These are phyloP conservation scores for Mycena chlorophos DNA, from an alignment of 768 basidiomycete genomes.

Conservation along the genomic window DNA sequence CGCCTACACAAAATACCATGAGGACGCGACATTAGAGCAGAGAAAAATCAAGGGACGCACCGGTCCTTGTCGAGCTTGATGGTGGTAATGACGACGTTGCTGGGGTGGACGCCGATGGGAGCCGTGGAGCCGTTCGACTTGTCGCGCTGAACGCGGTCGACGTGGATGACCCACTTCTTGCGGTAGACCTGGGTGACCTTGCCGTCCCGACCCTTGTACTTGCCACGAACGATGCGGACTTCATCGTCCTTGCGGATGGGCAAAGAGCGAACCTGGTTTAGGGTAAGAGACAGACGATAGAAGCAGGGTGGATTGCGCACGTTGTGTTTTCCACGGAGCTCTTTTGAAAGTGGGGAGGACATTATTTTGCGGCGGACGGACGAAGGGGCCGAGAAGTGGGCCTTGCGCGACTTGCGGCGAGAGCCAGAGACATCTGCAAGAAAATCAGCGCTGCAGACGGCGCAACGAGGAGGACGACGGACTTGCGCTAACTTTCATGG, in stretches of 20 bases:
- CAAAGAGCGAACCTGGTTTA: constrained; percentile 75
- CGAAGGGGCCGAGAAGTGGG: constrained; percentile 94
- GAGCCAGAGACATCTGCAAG: constrained; percentile 81
- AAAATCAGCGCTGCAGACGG: constrained; percentile 23
- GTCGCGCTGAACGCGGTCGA: constrained; percentile 96
- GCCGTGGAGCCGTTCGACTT: constrained; percentile 95
- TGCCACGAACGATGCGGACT: constrained; percentile 93
- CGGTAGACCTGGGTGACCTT: constrained; percentile 98
- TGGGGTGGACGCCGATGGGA: constrained; percentile 94
- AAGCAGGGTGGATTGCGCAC: constrained; percentile 47
- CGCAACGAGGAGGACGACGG: constrained; percentile 57
- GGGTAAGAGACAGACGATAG: constrained; percentile 2
- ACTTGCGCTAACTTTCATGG: constrained; percentile 53
- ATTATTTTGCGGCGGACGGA: constrained; percentile 96
- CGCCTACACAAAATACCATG: constrained; percentile 43
- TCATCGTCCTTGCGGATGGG: constrained; percentile 98
- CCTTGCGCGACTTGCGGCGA: constrained; percentile 97
- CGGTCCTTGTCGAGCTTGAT: constrained; percentile 93
- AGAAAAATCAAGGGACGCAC: constrained; percentile 35
- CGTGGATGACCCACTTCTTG: constrained; percentile 98
- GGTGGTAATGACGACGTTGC: constrained; percentile 91
- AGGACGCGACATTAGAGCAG: not conserved
- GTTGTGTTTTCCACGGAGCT: constrained; percentile 88
- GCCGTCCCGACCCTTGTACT: constrained; percentile 98
- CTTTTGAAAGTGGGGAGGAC: constrained; percentile 94